Conservation (phyloP, 768 basidiomycete genomes). For the Cystobasidium onofrii region DNA sequence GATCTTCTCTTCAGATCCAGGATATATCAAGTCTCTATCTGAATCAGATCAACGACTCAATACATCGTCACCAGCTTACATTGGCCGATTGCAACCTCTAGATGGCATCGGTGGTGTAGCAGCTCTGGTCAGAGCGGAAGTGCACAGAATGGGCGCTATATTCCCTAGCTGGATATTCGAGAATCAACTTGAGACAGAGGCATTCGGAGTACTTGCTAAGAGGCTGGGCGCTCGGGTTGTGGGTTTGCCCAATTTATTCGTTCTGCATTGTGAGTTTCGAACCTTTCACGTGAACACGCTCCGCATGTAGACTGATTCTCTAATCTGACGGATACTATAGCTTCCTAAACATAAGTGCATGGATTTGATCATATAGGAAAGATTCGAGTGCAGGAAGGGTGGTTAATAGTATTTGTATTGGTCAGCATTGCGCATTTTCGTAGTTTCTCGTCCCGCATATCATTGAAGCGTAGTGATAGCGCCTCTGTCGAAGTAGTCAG, state of each 20-base stretch:
- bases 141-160: slow-evolving; percentile 37
- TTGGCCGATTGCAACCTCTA: slow-evolving; percentile 27
- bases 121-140: slow-evolving; percentile 34
- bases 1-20: slow-evolving; percentile 13
- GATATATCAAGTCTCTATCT: not conserved
- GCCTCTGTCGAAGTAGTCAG: no score
- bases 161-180: slow-evolving; percentile 38
- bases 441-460: no score
- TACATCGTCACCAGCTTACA: slow-evolving; percentile 28
- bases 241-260: slow-evolving; percentile 30
- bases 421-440: no score
- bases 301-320: no score
- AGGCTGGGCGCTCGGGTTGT: slow-evolving; percentile 28
- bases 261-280: slow-evolving; percentile 32
- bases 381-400: no score
- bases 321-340: no score
- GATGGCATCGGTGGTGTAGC: slow-evolving; percentile 39
- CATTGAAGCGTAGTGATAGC: no score
- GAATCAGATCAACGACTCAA: slow-evolving; percentile 16
- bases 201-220: slow-evolving; percentile 38
- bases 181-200: slow-evolving; percentile 40
- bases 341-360: no score
- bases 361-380: no score
- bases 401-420: no score
- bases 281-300: no score